Conservation (phyloP, 2,329 filamentous ascomycete species). For the Pseudovirgaria hyperparasitica region DNA sequence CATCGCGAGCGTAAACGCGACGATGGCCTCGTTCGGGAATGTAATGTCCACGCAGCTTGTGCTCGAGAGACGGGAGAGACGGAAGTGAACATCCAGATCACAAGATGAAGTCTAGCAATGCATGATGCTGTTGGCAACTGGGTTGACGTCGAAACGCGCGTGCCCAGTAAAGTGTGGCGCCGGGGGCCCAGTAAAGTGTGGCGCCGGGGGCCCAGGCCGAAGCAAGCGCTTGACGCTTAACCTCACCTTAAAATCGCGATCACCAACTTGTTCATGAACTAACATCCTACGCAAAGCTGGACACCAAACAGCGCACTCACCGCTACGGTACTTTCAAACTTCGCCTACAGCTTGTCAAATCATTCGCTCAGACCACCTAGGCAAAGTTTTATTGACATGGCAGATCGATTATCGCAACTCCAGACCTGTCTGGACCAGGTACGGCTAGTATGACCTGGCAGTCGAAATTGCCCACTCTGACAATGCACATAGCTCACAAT, state of each 20-base stretch:
- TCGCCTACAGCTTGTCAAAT: constrained; percentile 1
- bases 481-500: constrained; percentile 31
- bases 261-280: constrained; percentile 1
- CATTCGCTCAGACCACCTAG: too few relatives aligned
- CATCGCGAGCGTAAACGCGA: too few relatives aligned
- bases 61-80: too few relatives aligned
- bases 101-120: constrained; percentile 14
- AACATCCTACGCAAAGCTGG: neutral
- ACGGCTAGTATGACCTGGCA: constrained; percentile 9
- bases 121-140: constrained; percentile 12
- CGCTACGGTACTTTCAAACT: neutral
- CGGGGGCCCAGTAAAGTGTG: neutral
- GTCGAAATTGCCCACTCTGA: neutral
- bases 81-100: too few relatives aligned
- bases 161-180: neutral
- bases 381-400: constrained; percentile 44
- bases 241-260: constrained; percentile 1
- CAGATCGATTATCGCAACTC: constrained; percentile 67
- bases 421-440: constrained; percentile 79
- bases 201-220: neutral
- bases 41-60: too few relatives aligned
- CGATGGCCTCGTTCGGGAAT: too few relatives aligned
- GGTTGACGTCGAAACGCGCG: neutral
- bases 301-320: constrained; percentile 1
- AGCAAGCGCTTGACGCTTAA: constrained; percentile 1